Evolutionary conservation across 768 basidiomycete species (phyloP).

Genomic region (Antrodiella citrinella): DNA sequence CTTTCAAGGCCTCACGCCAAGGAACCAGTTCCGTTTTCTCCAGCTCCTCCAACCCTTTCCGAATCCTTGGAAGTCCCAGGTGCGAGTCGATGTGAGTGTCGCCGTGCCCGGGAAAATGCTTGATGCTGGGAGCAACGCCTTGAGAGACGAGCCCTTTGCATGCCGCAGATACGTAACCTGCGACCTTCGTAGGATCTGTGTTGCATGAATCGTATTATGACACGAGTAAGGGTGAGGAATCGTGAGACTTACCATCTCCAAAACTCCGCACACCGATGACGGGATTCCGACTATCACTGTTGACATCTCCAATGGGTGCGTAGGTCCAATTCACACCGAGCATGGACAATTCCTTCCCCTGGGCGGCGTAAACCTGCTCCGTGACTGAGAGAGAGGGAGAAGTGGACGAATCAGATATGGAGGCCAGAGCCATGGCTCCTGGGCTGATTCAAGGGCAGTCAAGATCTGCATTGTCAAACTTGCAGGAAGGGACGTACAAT

Average conservation of each 20-base stretch:
- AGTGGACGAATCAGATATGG: slow-evolving; percentile 18
- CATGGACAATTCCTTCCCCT: slow-evolving; percentile 46
- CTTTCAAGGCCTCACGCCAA: background rate
- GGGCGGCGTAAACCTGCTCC: slow-evolving; percentile 39
- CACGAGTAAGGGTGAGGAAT: background rate
- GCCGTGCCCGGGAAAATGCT: slow-evolving; percentile 72
- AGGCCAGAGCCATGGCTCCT: slow-evolving; percentile 66
- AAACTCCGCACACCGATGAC: slow-evolving; percentile 71
- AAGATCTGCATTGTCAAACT: no score
- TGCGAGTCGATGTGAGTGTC: slow-evolving; percentile 70
- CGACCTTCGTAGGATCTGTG: slow-evolving; percentile 49
- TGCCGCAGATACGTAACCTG: slow-evolving; percentile 38
- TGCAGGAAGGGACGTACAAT: slow-evolving; percentile 43
- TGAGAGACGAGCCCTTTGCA: slow-evolving; percentile 37
- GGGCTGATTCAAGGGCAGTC: no score
- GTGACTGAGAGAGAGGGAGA: slow-evolving; percentile 35
- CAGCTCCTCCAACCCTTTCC: slow-evolving; percentile 38
- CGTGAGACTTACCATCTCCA: slow-evolving; percentile 43
- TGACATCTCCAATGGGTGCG: slow-evolving; percentile 66
- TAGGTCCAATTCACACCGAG: slow-evolving; percentile 60
- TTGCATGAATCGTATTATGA: no score
- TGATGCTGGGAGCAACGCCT: slow-evolving; percentile 52
- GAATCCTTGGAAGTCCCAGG: slow-evolving; percentile 53
- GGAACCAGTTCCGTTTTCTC: background rate
- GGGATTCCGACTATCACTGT: slow-evolving; percentile 60